phyloP scores from a whole-genome alignment of 73 alveolate genomes.

The Stentor roeselii region DNA sequence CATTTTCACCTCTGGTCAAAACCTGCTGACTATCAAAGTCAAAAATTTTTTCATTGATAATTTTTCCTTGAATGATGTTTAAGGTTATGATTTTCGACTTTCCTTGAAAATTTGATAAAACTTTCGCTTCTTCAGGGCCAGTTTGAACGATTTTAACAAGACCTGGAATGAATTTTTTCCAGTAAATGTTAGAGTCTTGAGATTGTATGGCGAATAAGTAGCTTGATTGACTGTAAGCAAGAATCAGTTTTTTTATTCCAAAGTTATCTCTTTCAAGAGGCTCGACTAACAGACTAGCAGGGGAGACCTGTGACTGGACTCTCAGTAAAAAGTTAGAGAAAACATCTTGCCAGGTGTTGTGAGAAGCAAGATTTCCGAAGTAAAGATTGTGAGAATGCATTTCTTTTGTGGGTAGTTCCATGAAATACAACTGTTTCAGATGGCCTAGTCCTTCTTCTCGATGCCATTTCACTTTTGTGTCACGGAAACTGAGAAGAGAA shows the following conservation, averaged over 20 bases:
- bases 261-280: background rate
- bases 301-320: background rate
- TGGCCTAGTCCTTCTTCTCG: conserved; percentile 28
- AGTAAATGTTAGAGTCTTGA: background rate
- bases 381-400: background rate
- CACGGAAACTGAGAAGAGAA: background rate
- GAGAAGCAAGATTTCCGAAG: background rate
- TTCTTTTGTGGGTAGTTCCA: background rate
- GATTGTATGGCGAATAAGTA: conserved; percentile 16
- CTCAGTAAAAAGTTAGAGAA: background rate
- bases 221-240: background rate
- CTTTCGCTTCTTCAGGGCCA: background rate
- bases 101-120: background rate
- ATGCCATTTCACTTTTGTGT: background rate
- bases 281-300: background rate
- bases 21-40: background rate
- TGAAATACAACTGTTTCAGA: background rate
- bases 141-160: background rate
- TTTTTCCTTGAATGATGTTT: background rate
- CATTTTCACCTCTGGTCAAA: background rate
- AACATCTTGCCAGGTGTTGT: background rate
- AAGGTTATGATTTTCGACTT: background rate
- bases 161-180: background rate
- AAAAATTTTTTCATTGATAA: background rate
- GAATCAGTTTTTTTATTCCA: conserved; percentile 1